These are phyloP conservation scores for Penicillium bovifimosum DNA, from an alignment of 495 filamentous ascomycete genomes.

Conservation along the genomic window DNA sequence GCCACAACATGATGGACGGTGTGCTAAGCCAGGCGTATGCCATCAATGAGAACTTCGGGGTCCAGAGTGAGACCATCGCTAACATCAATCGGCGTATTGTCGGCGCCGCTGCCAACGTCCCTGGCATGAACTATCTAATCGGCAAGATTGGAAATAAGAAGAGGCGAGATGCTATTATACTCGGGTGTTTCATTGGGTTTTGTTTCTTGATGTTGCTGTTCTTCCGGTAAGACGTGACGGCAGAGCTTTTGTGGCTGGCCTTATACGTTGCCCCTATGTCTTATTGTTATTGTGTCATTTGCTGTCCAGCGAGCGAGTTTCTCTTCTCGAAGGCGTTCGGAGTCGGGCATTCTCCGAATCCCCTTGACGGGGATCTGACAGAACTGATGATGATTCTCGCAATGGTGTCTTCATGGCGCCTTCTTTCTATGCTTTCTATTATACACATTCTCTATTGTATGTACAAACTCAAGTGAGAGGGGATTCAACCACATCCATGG, in stretches of 20 bases:
- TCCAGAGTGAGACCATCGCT: slow-evolving; percentile 79
- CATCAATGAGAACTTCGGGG: slow-evolving; percentile 82
- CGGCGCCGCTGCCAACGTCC: slow-evolving; percentile 79
- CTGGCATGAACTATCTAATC: slow-evolving; percentile 90
- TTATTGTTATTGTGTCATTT: slow-evolving; percentile 10
- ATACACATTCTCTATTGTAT: slow-evolving; percentile 33
- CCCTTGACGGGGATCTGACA: slow-evolving; percentile 9
- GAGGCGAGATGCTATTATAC: slow-evolving; percentile 88
- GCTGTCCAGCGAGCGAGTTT: slow-evolving; percentile 20
- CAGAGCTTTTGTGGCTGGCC: background rate
- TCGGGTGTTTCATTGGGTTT: slow-evolving; percentile 83
- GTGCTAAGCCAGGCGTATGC: slow-evolving; percentile 96
- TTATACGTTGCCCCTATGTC: background rate
- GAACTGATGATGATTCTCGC: slow-evolving; percentile 18
- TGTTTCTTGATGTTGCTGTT: slow-evolving; percentile 85
- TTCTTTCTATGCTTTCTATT: slow-evolving; percentile 18
- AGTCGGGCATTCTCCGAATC: slow-evolving; percentile 14
- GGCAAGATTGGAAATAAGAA: slow-evolving; percentile 91
- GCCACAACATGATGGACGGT: slow-evolving; percentile 79
- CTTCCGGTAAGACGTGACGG: slow-evolving; percentile 52
- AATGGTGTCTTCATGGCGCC: slow-evolving; percentile 12
- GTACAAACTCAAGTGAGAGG: slow-evolving; percentile 24
- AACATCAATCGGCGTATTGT: slow-evolving; percentile 87
- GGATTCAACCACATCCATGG: slow-evolving; percentile 9
- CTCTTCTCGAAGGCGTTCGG: slow-evolving; percentile 17